Evolutionary conservation across 1,139 yeast genomes (phyloP), one percentile per base, ranked within the genome.

Genomic region (Lodderomyces pseudojiufengensis): DNA sequence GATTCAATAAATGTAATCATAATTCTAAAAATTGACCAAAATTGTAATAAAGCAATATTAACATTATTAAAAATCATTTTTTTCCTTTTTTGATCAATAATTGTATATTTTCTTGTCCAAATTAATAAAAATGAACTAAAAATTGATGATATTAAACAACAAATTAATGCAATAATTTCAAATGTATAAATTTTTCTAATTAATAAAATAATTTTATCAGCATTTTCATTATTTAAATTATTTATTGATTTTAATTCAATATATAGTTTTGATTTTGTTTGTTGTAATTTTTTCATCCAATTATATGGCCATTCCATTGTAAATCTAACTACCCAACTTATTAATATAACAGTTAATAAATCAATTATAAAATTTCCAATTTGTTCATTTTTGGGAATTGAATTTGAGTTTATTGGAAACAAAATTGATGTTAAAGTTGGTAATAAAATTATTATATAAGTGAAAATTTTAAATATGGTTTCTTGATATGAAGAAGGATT

Each of bases 251-350:
- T 51, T 24, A 48, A 39, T 27, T 53, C 47, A 28, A 45, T 43
- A 5, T 56, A 38, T 25, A 58, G 31, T 24, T 41, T 46, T 1
- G 32, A 31, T 35, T 55, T 59, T 6, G 56, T 41, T 5, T 43
- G 45, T 30, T 48, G 47, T 12, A 64, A 45, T 27, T 53, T 55
- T n/a, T 47, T 40, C 11, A 55, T 40, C 70, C 69, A 62, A 10
- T 45, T 45, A 61, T 65, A 63, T 1, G 70, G 69, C 69, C 68
- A 63, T 32, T 63, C 67, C 20, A 55, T 49, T 2, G 57, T 45
- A 27, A 52, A 50, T 35, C 52, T 54, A 10, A 63, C 57, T 3
- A 55, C 47, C 54, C 59, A 54, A 9, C 63, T 52, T 2, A 61
- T 53, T 3, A 60, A 36, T 10, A 59, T 29, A 8, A 63, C 51